phyloP scores from a whole-genome alignment of 306 rosid species.

The Begonia fuchsioides region DNA sequence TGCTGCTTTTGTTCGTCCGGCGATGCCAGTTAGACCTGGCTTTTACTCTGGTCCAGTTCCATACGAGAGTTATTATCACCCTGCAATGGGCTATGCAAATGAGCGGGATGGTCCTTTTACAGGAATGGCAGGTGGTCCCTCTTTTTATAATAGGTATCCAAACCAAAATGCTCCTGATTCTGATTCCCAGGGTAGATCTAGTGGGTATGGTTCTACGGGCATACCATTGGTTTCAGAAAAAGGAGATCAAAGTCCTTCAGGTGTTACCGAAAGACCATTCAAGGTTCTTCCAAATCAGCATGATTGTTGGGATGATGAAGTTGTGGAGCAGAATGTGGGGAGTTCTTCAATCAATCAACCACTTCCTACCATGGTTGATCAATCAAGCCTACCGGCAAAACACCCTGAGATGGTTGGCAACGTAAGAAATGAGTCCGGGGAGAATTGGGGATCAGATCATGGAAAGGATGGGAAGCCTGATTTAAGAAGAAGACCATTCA shows the following conservation, averaged over 20 bases:
- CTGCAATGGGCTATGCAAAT: conserved; percentile 66
- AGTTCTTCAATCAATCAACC: conserved; percentile 20
- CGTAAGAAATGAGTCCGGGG: not conserved
- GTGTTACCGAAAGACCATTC: conserved; percentile 60
- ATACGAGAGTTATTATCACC: conserved; percentile 63
- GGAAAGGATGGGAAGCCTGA: conserved; percentile 34
- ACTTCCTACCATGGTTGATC: conserved; percentile 25
- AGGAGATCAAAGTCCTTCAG: conserved; percentile 41
- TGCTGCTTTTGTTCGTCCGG: conserved; percentile 62
- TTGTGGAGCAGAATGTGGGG: conserved; percentile 40
- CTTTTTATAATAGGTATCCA: conserved; percentile 44
- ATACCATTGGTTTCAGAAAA: conserved; percentile 34
- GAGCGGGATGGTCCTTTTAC: conserved; percentile 62
- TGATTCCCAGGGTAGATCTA: conserved; percentile 44
- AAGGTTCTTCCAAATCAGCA: conserved; percentile 81
- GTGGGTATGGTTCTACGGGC: conserved; percentile 40
- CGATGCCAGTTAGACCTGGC: conserved; percentile 77
- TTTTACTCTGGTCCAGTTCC: conserved; percentile 68
- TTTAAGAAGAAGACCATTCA: conserved; percentile 17
- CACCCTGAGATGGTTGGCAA: conserved; percentile 14
- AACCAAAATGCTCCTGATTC: conserved; percentile 47
- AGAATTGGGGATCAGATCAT: conserved; percentile 41
- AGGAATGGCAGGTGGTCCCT: conserved; percentile 59
- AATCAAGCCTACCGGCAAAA: conserved; percentile 17
- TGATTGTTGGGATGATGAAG: conserved; percentile 40